A percentile compares a stretch with the other conserved stretches of the same genome.
These are phyloP conservation scores for Peronospora destructor DNA, from an alignment of 352 stramenopile species.

Conservation along the genomic window DNA sequence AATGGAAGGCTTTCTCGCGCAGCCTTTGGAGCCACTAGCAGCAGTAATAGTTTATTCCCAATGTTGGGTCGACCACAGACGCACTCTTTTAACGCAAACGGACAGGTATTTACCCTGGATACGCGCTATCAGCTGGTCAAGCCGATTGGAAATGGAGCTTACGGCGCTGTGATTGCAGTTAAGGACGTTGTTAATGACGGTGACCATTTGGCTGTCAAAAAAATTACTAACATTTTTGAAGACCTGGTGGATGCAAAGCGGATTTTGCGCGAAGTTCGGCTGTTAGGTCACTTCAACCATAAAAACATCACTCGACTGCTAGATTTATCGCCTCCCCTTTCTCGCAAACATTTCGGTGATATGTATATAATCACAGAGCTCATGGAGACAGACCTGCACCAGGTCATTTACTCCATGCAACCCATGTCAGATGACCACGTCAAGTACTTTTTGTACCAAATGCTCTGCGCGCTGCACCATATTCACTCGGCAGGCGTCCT, in stretches of 20 bases:
- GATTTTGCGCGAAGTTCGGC: conserved; percentile 91
- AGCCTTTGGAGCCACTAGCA: conserved; percentile 21
- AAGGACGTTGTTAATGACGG: conserved; percentile 43
- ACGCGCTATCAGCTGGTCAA: conserved; percentile 86
- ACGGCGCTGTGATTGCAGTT: conserved; percentile 87
- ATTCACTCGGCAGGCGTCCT: conserved; percentile 91
- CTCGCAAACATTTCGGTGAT: conserved; percentile 91
- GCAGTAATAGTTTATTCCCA: conserved; percentile 16
- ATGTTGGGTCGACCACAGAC: conserved; percentile 33
- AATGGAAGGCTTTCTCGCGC: conserved; percentile 13
- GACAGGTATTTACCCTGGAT: conserved; percentile 83
- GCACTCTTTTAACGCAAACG: conserved; percentile 71
- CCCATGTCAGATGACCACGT: conserved; percentile 85
- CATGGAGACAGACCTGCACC: conserved; percentile 95
- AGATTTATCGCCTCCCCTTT: conserved; percentile 88
- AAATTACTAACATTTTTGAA: conserved; percentile 90
- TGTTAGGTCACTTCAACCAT: conserved; percentile 82
- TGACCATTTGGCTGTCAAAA: conserved; percentile 89
- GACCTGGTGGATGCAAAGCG: conserved; percentile 98
- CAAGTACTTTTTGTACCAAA: conserved; percentile 80
- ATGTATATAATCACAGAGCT: conserved; percentile 95
- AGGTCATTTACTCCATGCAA: conserved; percentile 94
- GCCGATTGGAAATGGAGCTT: conserved; percentile 82
- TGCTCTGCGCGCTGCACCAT: conserved; percentile 81
- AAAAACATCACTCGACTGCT: conserved; percentile 91